These are phyloP conservation scores for Podospora comata DNA, from an alignment of 495 filamentous ascomycete species.

Conservation along the genomic window DNA sequence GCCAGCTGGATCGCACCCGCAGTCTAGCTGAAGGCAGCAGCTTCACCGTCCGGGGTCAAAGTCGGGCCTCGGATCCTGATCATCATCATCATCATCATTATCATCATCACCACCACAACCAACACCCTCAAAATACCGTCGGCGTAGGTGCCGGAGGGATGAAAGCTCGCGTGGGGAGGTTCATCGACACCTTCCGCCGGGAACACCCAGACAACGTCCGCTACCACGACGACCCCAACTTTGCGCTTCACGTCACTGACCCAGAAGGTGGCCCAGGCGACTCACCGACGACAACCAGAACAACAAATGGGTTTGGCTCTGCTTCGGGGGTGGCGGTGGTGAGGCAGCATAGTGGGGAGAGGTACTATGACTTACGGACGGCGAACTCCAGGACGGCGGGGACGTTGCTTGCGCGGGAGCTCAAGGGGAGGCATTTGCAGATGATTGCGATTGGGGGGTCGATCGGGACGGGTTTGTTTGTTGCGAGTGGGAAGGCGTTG, in stretches of 20 bases:
- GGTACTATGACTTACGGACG: conserved; percentile 31
- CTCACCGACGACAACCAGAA: background rate
- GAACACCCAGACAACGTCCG: conserved; percentile 17
- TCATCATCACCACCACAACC: background rate
- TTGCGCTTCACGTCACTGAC: conserved; percentile 14
- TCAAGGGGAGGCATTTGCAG: conserved; percentile 86
- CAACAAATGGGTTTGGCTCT: background rate
- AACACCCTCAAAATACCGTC: background rate
- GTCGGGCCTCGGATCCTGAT: background rate
- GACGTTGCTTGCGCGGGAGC: conserved; percentile 58
- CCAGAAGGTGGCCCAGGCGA: background rate
- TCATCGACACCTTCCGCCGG: conserved; percentile 35
- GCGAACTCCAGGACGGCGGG: conserved; percentile 29
- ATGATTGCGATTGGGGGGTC: conserved; percentile 98
- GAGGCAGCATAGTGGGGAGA: conserved; percentile 16
- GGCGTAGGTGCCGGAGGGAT: conserved; percentile 17
- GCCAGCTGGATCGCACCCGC: conserved; percentile 17
- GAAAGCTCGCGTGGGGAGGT: conserved; percentile 18
- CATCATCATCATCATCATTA: background rate
- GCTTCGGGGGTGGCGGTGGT: conserved; percentile 7
- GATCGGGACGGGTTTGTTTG: conserved; percentile 92
- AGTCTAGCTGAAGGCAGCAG: conserved; percentile 26
- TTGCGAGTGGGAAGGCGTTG: conserved; percentile 77
- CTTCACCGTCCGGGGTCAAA: conserved; percentile 18
- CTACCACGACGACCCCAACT: conserved; percentile 2